A percentile compares a stretch with the other conserved stretches of the same genome.
Evolutionary conservation across 208 protist species (phyloP).

Genomic region (Trypanosoma congolense): DNA sequence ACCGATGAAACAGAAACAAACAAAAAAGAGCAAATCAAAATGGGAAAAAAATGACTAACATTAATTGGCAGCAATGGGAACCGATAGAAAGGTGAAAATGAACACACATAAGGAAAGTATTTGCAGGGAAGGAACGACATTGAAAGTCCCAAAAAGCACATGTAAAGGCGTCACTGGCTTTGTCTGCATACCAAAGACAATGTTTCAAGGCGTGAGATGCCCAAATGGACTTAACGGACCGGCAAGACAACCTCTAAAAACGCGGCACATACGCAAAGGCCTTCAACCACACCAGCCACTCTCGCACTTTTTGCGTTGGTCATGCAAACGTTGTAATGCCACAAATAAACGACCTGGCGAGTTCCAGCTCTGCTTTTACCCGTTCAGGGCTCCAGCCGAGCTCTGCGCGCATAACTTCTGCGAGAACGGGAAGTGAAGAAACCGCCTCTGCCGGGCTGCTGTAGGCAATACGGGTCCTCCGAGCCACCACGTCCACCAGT

Average conservation of each 20-base stretch:
- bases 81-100: too few relatives aligned
- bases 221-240: too few relatives aligned
- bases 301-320: neutral
- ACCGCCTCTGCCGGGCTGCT: constrained; percentile 69
- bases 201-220: too few relatives aligned
- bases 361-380: constrained; percentile 32
- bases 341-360: constrained; percentile 29
- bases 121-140: too few relatives aligned
- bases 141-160: too few relatives aligned
- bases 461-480: constrained; percentile 62
- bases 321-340: constrained; percentile 5
- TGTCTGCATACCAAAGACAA: too few relatives aligned
- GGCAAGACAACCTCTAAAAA: constrained; percentile 11
- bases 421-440: constrained; percentile 35
- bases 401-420: constrained; percentile 32
- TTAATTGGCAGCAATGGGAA: too few relatives aligned
- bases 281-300: neutral
- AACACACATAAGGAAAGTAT: too few relatives aligned
- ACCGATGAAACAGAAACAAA: too few relatives aligned
- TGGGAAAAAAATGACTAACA: too few relatives aligned
- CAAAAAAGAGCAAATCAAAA: too few relatives aligned
- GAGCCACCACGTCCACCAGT: constrained; percentile 63
- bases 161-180: too few relatives aligned
- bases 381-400: constrained; percentile 35
- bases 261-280: neutral